A percentile compares a stretch with the other conserved stretches of the same genome.
Conservation (phyloP, 1,284 basidiomycete genomes). For the Cryptococcus depauperatus region DNA sequence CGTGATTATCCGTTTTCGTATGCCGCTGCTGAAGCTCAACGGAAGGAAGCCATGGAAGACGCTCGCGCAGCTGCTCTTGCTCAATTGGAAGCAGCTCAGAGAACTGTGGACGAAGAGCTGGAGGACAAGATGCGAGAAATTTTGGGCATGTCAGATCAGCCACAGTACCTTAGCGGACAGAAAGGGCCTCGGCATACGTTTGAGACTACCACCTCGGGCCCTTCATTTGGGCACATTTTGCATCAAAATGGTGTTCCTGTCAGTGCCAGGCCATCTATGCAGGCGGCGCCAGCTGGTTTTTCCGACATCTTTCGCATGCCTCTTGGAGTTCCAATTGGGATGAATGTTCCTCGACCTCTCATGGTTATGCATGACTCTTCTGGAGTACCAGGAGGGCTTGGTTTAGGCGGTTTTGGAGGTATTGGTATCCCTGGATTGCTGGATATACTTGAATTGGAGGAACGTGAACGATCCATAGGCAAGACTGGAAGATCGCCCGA, state of each 20-base stretch:
- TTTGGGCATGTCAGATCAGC: slow-evolving; percentile 3
- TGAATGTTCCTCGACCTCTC: slow-evolving; percentile 17
- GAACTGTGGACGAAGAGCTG: slow-evolving; percentile 4
- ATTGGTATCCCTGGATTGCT: slow-evolving; percentile 5
- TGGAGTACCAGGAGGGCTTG: slow-evolving; percentile 21
- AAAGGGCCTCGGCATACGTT: slow-evolving; percentile 28
- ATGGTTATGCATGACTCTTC: slow-evolving; percentile 26
- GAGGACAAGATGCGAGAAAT: slow-evolving; percentile 5
- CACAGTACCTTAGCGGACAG: neutral
- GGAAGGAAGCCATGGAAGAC: slow-evolving; percentile 18
- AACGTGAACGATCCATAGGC: no score
- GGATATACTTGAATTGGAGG: slow-evolving; percentile 5
- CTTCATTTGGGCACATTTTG: slow-evolving; percentile 40
- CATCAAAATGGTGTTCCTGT: slow-evolving; percentile 30
- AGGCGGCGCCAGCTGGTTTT: slow-evolving; percentile 11
- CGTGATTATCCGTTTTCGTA: slow-evolving; percentile 27
- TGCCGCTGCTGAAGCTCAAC: slow-evolving; percentile 22
- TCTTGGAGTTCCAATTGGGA: slow-evolving; percentile 23
- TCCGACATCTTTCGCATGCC: slow-evolving; percentile 19
- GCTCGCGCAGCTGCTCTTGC: slow-evolving; percentile 26
- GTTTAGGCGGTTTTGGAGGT: slow-evolving; percentile 6
- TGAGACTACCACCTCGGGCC: slow-evolving; percentile 32
- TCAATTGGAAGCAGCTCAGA: slow-evolving; percentile 20
- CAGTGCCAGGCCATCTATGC: slow-evolving; percentile 11
- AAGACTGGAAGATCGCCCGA: slow-evolving; percentile 7